A percentile compares a stretch with the other conserved stretches of the same genome.
Evolutionary conservation across 108 stramenopile species (phyloP).

Genomic region (Cyclostephanos tholiformis): DNA sequence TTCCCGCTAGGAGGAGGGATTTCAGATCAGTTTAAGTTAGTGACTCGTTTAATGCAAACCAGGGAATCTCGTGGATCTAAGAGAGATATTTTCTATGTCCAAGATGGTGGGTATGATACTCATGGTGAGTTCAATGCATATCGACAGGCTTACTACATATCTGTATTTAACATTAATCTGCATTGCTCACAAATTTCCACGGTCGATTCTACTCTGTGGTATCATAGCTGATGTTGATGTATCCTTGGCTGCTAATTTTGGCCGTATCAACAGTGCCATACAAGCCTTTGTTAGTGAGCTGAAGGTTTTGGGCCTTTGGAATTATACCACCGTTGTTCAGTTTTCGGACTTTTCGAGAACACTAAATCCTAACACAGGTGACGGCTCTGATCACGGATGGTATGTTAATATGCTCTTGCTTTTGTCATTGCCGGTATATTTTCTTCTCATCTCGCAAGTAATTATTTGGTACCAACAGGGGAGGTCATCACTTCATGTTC

Average conservation of each 20-base stretch:
- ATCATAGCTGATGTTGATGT: neutral
- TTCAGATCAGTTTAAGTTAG: conserved; percentile 31
- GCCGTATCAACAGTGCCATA: conserved; percentile 47
- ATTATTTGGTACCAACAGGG: conserved; percentile 6
- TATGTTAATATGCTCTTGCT: conserved; percentile 18
- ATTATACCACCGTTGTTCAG: conserved; percentile 53
- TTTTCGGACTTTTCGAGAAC: conserved; percentile 74
- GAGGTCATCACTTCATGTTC: conserved; percentile 54
- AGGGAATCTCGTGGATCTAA: conserved; percentile 25
- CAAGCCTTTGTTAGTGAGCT: conserved; percentile 56
- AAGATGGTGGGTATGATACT: conserved; percentile 58
- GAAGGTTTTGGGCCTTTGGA: conserved; percentile 56
- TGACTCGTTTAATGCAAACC: conserved; percentile 50
- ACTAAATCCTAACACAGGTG: conserved; percentile 71
- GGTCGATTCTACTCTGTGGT: neutral
- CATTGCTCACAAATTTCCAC: neutral
- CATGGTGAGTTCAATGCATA: conserved; percentile 37
- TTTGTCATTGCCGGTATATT: conserved; percentile 13
- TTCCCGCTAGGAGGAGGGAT: conserved; percentile 38
- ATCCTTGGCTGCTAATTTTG: neutral
- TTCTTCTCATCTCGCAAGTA: conserved; percentile 13
- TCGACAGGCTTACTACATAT: neutral
- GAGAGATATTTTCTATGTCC: conserved; percentile 57
- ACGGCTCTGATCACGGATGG: conserved; percentile 80
- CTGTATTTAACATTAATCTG: conserved; percentile 29